A percentile compares a stretch with the other conserved stretches of the same genome.
phyloP scores from a whole-genome alignment of 2,329 filamentous ascomycete species.

The Fusarium caatingaense region DNA sequence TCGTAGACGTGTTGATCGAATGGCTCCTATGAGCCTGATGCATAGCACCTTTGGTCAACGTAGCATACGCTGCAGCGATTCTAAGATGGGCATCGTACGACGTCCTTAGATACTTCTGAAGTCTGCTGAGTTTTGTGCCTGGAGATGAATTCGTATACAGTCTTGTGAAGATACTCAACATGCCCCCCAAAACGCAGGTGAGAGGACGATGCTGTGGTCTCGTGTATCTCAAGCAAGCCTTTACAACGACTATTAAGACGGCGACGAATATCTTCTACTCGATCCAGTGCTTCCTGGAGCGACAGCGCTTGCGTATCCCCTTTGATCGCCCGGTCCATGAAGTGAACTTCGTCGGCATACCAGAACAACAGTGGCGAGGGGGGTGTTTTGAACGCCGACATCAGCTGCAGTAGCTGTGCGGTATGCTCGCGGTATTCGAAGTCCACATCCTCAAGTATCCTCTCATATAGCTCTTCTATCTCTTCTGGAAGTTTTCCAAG shows the following conservation, averaged over 20 bases:
- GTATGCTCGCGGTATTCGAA: conserved; percentile 7
- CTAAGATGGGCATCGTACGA: not conserved
- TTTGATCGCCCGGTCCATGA: not conserved
- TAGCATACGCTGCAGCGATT: not conserved
- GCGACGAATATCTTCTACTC: not conserved
- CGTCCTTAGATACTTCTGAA: not conserved
- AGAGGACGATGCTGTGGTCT: accelerated
- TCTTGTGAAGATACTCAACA: conserved; percentile 2
- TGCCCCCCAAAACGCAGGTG: accelerated
- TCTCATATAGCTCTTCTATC: not conserved
- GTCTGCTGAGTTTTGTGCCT: not conserved
- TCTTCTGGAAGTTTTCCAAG: no score
- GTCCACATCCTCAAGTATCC: not conserved
- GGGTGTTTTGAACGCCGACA: accelerated
- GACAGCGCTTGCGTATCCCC: not conserved
- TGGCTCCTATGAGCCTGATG: no score
- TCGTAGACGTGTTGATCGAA: no score
- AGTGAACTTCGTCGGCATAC: conserved; percentile 13
- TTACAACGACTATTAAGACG: conserved; percentile 21
- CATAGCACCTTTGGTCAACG: not conserved
- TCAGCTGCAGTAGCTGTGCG: not conserved
- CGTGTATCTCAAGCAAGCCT: conserved; percentile 3
- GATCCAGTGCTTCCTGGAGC: accelerated
- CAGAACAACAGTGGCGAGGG: not conserved
- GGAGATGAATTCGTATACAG: not conserved